phyloP scores from a whole-genome alignment of 129 eudicot genomes.

The Tagetes erecta region DNA sequence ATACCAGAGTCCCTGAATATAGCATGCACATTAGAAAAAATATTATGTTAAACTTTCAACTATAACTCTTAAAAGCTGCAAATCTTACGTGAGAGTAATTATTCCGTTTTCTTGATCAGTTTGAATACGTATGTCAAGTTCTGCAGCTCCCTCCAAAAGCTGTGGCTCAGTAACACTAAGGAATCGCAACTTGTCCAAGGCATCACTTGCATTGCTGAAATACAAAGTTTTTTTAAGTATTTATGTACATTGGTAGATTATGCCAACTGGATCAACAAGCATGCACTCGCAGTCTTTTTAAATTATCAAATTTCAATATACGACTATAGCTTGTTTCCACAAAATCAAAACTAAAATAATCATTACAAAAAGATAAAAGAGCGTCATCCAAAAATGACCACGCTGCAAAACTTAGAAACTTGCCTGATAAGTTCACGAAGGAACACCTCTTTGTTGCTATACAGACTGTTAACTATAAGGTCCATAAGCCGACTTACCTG shows the following conservation, averaged over 20 bases:
- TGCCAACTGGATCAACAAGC: not conserved
- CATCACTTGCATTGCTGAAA: constrained; percentile 97
- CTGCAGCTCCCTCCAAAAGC: constrained; percentile 75
- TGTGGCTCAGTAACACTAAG: constrained; percentile 80
- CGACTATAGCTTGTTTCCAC: not conserved
- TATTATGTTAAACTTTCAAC: not conserved
- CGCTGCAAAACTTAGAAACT: not conserved
- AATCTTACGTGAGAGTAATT: constrained; percentile 73
- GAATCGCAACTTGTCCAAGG: constrained; percentile 94
- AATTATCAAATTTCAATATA: not conserved
- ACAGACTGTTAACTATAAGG: constrained; percentile 91
- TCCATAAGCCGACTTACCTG: constrained; percentile 99
- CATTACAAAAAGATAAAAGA: not conserved
- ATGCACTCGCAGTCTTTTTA: not conserved
- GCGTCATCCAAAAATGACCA: not conserved
- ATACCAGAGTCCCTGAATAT: constrained; percentile 87
- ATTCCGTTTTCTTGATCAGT: constrained; percentile 86
- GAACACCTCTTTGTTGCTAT: constrained; percentile 94
- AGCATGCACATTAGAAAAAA: not conserved
- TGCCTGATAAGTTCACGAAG: constrained; percentile 98
- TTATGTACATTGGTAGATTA: not conserved
- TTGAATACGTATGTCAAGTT: constrained; percentile 90
- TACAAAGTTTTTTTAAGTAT: not conserved
- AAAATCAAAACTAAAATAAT: not conserved
- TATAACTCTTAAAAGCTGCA: not conserved